Percentiles rank a stretch among this genome's conserved stretches.
phyloP scores from a whole-genome alignment of 2,329 filamentous ascomycete species.

The Calcarisporium arbuscula region DNA sequence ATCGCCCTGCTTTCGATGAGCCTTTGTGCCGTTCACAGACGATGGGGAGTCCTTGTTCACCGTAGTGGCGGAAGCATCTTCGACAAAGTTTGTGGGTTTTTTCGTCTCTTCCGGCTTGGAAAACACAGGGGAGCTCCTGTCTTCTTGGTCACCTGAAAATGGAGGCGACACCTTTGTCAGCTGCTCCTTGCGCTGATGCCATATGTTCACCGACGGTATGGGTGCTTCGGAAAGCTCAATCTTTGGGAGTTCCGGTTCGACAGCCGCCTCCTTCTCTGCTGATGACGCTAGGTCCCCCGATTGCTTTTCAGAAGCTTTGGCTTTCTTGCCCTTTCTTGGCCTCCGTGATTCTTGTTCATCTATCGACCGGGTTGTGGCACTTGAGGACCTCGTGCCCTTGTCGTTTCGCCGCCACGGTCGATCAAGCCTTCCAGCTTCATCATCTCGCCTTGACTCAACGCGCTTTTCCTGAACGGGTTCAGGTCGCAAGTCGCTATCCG shows the following conservation, averaged over 20 bases:
- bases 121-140: too few species aligned
- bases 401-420: conserved; percentile 36
- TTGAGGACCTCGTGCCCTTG: conserved; percentile 51
- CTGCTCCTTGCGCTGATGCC: conserved; percentile 70
- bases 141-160: too few species aligned
- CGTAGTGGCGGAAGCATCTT: conserved; percentile 13
- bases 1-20: conserved; percentile 37
- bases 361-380: conserved; percentile 57
- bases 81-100: conserved; percentile 17
- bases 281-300: conserved; percentile 43
- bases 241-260: conserved; percentile 42
- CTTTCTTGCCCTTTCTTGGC: conserved; percentile 57
- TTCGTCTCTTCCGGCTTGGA: conserved; percentile 26
- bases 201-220: conserved; percentile 78
- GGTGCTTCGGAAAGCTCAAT: conserved; percentile 73
- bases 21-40: conserved; percentile 30
- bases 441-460: conserved; percentile 29
- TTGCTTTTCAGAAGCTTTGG: conserved; percentile 34
- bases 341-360: conserved; percentile 49
- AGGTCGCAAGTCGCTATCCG: conserved; percentile 29
- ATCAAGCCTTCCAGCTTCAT: conserved; percentile 31
- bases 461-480: conserved; percentile 26
- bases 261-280: conserved; percentile 50
- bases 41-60: conserved; percentile 17
- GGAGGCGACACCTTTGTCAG: conserved; percentile 49